phyloP scores from a whole-genome alignment of 306 rosid species.

The Quercus ilex region DNA sequence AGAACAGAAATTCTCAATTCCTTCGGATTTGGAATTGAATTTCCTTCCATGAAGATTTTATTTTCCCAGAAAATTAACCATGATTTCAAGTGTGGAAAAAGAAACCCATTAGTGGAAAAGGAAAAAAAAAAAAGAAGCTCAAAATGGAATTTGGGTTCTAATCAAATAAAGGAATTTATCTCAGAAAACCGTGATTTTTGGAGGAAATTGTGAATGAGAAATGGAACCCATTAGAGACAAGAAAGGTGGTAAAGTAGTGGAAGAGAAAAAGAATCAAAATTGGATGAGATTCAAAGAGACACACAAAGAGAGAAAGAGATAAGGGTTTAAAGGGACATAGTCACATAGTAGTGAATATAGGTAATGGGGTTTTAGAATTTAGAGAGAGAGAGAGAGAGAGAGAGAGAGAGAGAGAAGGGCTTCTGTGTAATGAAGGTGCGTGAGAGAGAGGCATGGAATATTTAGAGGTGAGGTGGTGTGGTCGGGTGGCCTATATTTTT shows the following conservation, averaged over 20 bases:
- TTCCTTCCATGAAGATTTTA: slow-evolving; percentile 29
- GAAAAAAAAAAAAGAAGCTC: too few species aligned
- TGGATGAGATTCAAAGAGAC: slow-evolving; percentile 32
- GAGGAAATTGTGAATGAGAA: slow-evolving; percentile 13
- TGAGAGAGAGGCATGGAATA: slow-evolving; percentile 46
- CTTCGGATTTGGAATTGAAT: slow-evolving; percentile 4
- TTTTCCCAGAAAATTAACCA: too few species aligned
- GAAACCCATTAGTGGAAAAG: too few species aligned
- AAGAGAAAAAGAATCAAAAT: slow-evolving; percentile 2
- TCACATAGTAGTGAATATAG: background rate
- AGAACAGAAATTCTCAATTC: slow-evolving; percentile 26
- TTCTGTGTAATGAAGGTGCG: slow-evolving; percentile 19
- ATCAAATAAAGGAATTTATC: background rate
- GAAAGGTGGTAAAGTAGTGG: background rate
- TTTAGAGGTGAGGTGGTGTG: slow-evolving; percentile 12
- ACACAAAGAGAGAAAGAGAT: background rate
- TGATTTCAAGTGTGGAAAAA: too few species aligned
- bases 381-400: background rate
- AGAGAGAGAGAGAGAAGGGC: background rate
- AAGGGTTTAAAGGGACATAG: background rate
- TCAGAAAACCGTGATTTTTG: slow-evolving; percentile 4
- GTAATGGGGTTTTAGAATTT: background rate
- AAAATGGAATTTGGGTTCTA: too few species aligned
- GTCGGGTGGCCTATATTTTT: slow-evolving; percentile 23
- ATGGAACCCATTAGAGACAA: slow-evolving; percentile 32